Base-by-base conservation (phyloP, 768 basidiomycete genomes). In the Pulveroboletus sp. region DNA sequence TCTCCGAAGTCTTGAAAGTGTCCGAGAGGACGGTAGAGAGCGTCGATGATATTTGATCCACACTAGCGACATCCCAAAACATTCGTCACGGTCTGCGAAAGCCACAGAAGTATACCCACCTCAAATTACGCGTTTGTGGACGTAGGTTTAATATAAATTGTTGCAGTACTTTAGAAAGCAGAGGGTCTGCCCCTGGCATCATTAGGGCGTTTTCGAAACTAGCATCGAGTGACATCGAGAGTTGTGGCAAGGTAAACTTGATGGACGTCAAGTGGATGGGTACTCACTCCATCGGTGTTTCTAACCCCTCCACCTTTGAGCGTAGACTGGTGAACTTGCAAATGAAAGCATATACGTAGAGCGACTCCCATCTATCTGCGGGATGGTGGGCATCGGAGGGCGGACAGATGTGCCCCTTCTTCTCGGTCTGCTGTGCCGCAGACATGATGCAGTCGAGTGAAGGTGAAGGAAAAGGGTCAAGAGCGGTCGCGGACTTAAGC, bases 61-160 rank as follows among this genome's bases (percentile, higher is more conserved):
- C 75, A 69, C 90, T 92, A 65, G 51, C 59, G 65, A 58, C 60
- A 57, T 52, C 59, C 63, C 61, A 60, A 69, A 63, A 64, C 55
- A 42, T 61, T 61, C 53, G 20, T 7, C 57, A 62, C 57, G 44
- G 38, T 54, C 56, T 51, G 53, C 55, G 36, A 23, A 63, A 57
- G 47, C 50, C 55, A 59, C 56, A 48, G 40, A 50, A 69, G 68
- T 65, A 67, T 66, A 69, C 68, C 66, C 71, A 88, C 89, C 85
- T 87, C 69, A 90, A 76, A 76, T 90, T 90, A 85, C 89, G 87
- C 83, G 89, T 86, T 68, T 85, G 85, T 17, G 90, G 89, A 63
- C 83, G 81, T 58, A 93, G 79, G 69, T 90, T 91, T 59, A 84
- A 74, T 58, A 93, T 78, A 66, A 93, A 92, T 51, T 83, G 80